These are phyloP conservation scores for Austropuccinia psidii DNA, from an alignment of 1,284 basidiomycete genomes.

Conservation along the genomic window DNA sequence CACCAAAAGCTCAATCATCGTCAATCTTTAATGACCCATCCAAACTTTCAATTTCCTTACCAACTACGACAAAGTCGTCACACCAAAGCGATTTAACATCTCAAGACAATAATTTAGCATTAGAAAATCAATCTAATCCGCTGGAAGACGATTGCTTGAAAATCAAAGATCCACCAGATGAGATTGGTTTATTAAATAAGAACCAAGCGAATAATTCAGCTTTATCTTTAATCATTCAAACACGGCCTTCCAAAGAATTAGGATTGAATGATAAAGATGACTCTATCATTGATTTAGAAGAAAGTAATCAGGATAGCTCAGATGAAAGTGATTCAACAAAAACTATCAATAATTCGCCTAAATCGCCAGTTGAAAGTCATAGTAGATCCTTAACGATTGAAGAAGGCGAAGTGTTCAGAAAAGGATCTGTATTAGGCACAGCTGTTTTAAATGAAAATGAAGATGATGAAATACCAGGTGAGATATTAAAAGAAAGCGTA, in stretches of 20 bases:
- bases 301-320: neutral
- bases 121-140: neutral
- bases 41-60: neutral
- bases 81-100: neutral
- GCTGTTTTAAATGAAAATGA: conserved; percentile 62
- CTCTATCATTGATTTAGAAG: neutral
- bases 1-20: neutral
- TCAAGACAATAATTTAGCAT: neutral
- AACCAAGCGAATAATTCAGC: neutral
- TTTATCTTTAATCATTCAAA: neutral
- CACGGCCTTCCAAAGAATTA: neutral
- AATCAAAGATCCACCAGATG: neutral
- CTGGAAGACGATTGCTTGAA: neutral
- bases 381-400: conserved; percentile 42
- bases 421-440: conserved; percentile 60
- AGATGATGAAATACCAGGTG: conserved; percentile 36
- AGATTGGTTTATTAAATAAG: neutral
- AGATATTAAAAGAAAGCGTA: conserved; percentile 53
- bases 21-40: no score
- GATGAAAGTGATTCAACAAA: neutral
- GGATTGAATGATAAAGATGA: neutral
- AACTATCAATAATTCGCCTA: neutral
- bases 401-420: conserved; percentile 73
- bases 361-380: conserved; percentile 42
- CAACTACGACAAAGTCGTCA: neutral